Evolutionary conservation across 257 asterid genomes (phyloP), one percentile per base, ranked within the genome.

Genomic region (Capsicum rhomboideum): DNA sequence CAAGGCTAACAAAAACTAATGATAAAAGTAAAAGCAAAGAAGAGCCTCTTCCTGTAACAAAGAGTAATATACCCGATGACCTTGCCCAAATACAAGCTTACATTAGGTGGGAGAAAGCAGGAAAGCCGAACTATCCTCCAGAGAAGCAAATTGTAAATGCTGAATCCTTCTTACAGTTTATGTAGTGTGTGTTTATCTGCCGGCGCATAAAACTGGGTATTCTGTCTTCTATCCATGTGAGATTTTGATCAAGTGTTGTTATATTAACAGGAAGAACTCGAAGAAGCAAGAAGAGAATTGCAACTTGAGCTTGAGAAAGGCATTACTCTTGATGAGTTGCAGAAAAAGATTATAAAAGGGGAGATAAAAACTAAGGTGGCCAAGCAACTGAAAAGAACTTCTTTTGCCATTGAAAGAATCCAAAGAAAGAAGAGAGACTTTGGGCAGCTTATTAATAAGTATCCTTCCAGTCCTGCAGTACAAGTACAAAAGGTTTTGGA

Each of bases 71-170:
- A 86, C 94, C 98, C 17, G 95, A 89, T 75, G 96, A 94, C 88
- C 94, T 92, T 84, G 92, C 89, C 86, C 98, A 95, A 87, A 87
- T 85, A 85, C 99, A 95, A 84, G 90, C 99, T 78, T 95, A 83
- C 86, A 86, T 90, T 86, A 85, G 97, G 85, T 94, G 98, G 98
- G 99, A 95, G 91, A 93, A 84, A 93, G 96, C 97, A 72, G 99
- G 97, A 84, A 95, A 90, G 87, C 99, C 97, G 68, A 92, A 89
- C 90, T 93, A 89, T 86, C 91, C 99, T 85, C 90, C 92, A 13
- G 95, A 90, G 81, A 90, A 92, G 86, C 98, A 95, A 85, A 94
- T 89, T 85, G 99, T 95, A 92, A 90, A 52, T 79, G 72, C 88
- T 77, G 8, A 82, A 83, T 55, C 86, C 87, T 85, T 81, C 78